Conservation (phyloP, 495 filamentous ascomycete genomes). For the Aspergillus carlsbadensis region DNA sequence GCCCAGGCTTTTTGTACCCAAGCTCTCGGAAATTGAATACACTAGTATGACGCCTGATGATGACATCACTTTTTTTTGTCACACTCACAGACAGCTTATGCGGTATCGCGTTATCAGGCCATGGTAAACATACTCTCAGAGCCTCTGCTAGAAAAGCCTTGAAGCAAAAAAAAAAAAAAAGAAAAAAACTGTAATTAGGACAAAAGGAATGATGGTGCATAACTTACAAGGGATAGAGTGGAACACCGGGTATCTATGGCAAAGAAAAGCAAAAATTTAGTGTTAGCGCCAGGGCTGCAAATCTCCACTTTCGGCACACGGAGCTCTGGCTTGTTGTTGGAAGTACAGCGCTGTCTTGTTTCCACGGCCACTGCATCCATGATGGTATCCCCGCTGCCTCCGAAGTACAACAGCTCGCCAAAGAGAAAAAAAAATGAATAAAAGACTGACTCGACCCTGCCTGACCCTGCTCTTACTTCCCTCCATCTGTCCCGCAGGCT, state of each 20-base stretch:
- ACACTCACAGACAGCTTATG: background rate
- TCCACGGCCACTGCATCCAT: conserved; percentile 33
- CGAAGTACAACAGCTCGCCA: conserved; percentile 22
- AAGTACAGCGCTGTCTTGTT: conserved; percentile 20
- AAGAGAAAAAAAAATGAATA: conserved; percentile 14
- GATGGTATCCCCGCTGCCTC: conserved; percentile 33
- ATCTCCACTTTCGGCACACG: conserved; percentile 22
- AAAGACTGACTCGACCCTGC: conserved; percentile 15
- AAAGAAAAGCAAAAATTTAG: conserved; percentile 7
- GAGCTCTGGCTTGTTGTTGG: conserved; percentile 14
- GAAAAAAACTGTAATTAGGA: background rate
- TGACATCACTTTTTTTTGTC: background rate
- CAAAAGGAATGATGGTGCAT: background rate
- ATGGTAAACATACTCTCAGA: background rate
- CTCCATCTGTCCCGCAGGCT: conserved; percentile 3
- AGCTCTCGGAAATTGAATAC: background rate
- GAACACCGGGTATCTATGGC: background rate
- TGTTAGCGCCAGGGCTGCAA: conserved; percentile 7
- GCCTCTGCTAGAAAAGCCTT: no score
- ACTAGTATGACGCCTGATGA: background rate
- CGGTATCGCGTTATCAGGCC: background rate
- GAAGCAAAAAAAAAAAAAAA: background rate
- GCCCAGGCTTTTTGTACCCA: background rate
- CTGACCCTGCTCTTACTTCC: conserved; percentile 9
- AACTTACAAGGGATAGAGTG: background rate